phyloP scores from a whole-genome alignment of 768 basidiomycete genomes.

The Podaxis sp. region DNA sequence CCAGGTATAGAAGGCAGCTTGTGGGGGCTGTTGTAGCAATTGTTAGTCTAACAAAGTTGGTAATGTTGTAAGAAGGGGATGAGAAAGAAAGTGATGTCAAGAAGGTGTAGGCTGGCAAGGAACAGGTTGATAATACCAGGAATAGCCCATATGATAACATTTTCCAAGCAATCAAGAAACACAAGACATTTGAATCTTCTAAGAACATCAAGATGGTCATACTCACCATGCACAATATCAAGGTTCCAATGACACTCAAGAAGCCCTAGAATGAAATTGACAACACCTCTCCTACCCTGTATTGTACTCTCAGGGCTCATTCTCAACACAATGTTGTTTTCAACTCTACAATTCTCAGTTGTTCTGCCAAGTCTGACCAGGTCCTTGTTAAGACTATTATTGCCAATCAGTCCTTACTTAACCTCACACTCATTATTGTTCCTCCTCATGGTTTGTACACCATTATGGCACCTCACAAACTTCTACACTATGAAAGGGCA shows the following conservation, averaged over 20 bases:
- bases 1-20: constrained; percentile 19
- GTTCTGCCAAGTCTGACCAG: background rate
- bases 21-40: constrained; percentile 16
- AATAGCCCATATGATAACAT: constrained; percentile 20
- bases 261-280: constrained; percentile 6
- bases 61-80: constrained; percentile 30
- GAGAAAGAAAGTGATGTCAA: constrained; percentile 17
- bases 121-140: constrained; percentile 23
- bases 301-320: constrained; percentile 21
- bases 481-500: background rate
- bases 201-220: constrained; percentile 23
- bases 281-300: constrained; percentile 16
- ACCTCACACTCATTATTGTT: constrained; percentile 9
- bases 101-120: constrained; percentile 17
- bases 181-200: constrained; percentile 15
- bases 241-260: constrained; percentile 13
- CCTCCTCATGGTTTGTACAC: background rate
- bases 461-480: background rate
- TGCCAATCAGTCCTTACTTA: constrained; percentile 1
- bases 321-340: background rate
- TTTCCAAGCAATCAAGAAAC: constrained; percentile 23
- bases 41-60: constrained; percentile 24
- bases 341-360: too few species aligned
- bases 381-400: constrained; percentile 2
- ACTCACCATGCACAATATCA: constrained; percentile 20